Conservation (phyloP, 495 filamentous ascomycete genomes). For the Amniculicola lignicola region DNA sequence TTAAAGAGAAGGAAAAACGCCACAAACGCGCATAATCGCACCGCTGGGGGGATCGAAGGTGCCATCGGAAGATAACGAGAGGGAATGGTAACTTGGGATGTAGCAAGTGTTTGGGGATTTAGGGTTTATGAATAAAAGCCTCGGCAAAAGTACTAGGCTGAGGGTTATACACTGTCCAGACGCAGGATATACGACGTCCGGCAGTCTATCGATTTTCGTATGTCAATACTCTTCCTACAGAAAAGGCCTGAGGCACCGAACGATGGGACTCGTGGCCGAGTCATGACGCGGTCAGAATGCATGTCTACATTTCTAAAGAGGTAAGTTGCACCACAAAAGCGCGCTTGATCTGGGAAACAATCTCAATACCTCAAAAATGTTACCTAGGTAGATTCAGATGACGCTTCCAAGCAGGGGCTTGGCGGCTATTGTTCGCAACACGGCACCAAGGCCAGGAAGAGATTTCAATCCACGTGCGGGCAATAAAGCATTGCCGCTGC, state of each 20-base stretch:
- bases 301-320: slow-evolving; percentile 5
- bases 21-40: slow-evolving; percentile 23
- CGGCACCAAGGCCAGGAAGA: slow-evolving; percentile 5
- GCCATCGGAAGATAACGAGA: slow-evolving; percentile 20
- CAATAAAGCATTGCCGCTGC: slow-evolving; percentile 20
- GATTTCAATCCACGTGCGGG: slow-evolving; percentile 22
- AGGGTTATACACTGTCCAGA: slow-evolving; percentile 23
- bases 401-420: slow-evolving; percentile 17
- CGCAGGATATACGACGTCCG: slow-evolving; percentile 23
- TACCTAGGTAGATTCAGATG: slow-evolving; percentile 17
- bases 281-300: slow-evolving; percentile 12
- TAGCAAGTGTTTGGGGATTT: slow-evolving; percentile 22
- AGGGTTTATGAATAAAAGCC: slow-evolving; percentile 29
- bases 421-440: slow-evolving; percentile 4
- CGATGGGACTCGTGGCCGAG: no score
- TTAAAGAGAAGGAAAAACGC: slow-evolving; percentile 10
- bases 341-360: not conserved
- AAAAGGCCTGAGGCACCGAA: no score
- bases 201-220: slow-evolving; percentile 30
- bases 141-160: slow-evolving; percentile 21
- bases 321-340: slow-evolving; percentile 12
- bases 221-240: not conserved
- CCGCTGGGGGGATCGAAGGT: slow-evolving; percentile 10
- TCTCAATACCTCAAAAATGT: not conserved
- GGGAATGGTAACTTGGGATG: slow-evolving; percentile 4